A percentile compares a stretch with the other conserved stretches of the same genome.
Evolutionary conservation across 768 basidiomycete species (phyloP).

Genomic region (Jaapia argillacea): DNA sequence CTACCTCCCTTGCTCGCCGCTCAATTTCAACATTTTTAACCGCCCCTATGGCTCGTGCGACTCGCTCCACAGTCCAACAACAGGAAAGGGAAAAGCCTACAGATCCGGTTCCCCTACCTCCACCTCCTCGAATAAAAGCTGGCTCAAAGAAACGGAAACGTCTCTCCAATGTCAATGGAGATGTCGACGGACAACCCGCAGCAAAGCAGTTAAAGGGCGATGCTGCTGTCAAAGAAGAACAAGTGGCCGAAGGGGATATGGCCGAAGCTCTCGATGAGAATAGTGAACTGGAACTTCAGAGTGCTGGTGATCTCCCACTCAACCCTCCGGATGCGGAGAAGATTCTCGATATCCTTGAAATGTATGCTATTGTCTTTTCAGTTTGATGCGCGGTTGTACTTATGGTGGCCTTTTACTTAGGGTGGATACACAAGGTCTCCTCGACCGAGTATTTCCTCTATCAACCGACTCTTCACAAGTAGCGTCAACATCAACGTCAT

Average conservation of each 20-base stretch:
- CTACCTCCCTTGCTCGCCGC: neutral
- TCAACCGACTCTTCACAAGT: slow-evolving; percentile 30
- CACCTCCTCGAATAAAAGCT: slow-evolving; percentile 18
- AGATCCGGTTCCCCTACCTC: slow-evolving; percentile 8
- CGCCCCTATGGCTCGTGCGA: slow-evolving; percentile 59
- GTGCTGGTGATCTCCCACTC: slow-evolving; percentile 39
- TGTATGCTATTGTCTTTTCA: slow-evolving; percentile 27
- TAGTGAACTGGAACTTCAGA: slow-evolving; percentile 18
- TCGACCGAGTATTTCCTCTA: slow-evolving; percentile 70
- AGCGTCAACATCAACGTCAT: slow-evolving; percentile 23
- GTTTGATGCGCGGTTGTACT: slow-evolving; percentile 1
- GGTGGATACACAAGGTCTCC: slow-evolving; percentile 62
- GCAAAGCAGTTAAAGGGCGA: slow-evolving; percentile 40
- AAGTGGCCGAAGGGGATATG: slow-evolving; percentile 12
- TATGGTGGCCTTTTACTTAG: slow-evolving; percentile 22
- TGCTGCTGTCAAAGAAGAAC: slow-evolving; percentile 22
- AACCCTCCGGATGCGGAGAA: slow-evolving; percentile 33
- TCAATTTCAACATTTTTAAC: slow-evolving; percentile 3
- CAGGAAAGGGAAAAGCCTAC: slow-evolving; percentile 19
- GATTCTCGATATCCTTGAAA: slow-evolving; percentile 51
- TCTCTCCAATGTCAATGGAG: slow-evolving; percentile 22
- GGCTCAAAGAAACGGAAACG: slow-evolving; percentile 64
- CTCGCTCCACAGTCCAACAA: slow-evolving; percentile 48
- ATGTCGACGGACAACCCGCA: slow-evolving; percentile 36
- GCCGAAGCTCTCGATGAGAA: slow-evolving; percentile 6